Evolutionary conservation across 1,284 basidiomycete genomes (phyloP).

Genomic region (Clitocybe nebularis): DNA sequence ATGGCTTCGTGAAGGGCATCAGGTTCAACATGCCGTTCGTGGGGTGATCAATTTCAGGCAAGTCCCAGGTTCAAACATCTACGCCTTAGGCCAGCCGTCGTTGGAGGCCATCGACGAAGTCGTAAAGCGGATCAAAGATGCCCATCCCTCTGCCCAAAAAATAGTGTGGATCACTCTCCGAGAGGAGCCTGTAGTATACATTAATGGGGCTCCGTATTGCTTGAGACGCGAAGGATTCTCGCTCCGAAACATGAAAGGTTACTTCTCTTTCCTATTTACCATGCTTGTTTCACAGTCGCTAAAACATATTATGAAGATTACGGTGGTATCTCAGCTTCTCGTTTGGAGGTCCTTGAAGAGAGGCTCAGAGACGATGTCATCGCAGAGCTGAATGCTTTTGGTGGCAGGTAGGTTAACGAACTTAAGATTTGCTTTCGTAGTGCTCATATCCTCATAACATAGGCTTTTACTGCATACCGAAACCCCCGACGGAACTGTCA

Average conservation of each 20-base stretch:
- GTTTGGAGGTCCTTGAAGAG: slow-evolving; percentile 89
- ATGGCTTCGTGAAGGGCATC: slow-evolving; percentile 74
- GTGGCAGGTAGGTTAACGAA: slow-evolving; percentile 56
- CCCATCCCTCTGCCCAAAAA: slow-evolving; percentile 56
- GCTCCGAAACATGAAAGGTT: slow-evolving; percentile 84
- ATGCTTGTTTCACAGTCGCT: slow-evolving; percentile 1
- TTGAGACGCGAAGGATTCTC: slow-evolving; percentile 77
- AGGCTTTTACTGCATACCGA: slow-evolving; percentile 91
- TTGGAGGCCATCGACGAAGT: slow-evolving; percentile 88
- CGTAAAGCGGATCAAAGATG: slow-evolving; percentile 61
- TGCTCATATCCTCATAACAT: slow-evolving; percentile 3
- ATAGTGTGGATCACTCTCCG: slow-evolving; percentile 92
- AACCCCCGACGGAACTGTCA: slow-evolving; percentile 81
- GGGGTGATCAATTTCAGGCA: slow-evolving; percentile 96
- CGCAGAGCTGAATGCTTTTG: slow-evolving; percentile 78
- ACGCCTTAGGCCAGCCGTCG: slow-evolving; percentile 91
- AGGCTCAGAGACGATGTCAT: slow-evolving; percentile 89
- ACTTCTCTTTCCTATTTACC: neutral
- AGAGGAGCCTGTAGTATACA: slow-evolving; percentile 93
- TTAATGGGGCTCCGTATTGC: slow-evolving; percentile 86
- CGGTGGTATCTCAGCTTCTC: slow-evolving; percentile 85
- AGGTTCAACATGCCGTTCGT: slow-evolving; percentile 67
- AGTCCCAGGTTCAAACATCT: slow-evolving; percentile 81
- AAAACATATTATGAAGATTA: slow-evolving; percentile 54
- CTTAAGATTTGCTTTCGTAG: neutral